A percentile compares a stretch with the other conserved stretches of the same genome.
Evolutionary conservation across 352 stramenopile genomes (phyloP).

Genomic region (Phytophthora crassamura): DNA sequence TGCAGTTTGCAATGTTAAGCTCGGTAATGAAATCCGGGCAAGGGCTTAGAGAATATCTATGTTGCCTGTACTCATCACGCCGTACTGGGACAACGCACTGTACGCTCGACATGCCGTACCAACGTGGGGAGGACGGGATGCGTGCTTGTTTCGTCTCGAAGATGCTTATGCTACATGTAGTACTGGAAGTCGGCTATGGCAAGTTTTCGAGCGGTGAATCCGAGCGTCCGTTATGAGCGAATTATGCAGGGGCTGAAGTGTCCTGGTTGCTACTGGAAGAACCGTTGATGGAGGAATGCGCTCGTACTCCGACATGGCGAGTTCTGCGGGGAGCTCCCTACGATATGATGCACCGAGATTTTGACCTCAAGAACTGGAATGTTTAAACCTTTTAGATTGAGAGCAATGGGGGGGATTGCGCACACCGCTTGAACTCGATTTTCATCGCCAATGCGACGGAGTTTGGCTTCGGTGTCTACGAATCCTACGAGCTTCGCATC

Average conservation of each 20-base stretch:
- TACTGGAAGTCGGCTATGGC: neutral
- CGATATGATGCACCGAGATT: conserved; percentile 22
- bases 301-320: conserved; percentile 32
- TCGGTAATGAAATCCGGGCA: no score
- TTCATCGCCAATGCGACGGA: conserved; percentile 17
- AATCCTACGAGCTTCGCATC: neutral
- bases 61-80: conserved; percentile 46
- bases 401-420: neutral
- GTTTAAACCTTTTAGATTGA: neutral
- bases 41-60: no score
- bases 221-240: conserved; percentile 12
- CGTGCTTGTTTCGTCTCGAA: conserved; percentile 27
- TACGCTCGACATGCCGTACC: conserved; percentile 34
- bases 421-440: conserved; percentile 1
- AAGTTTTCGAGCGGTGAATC: conserved; percentile 13
- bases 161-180: neutral
- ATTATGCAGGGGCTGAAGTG: conserved; percentile 20
- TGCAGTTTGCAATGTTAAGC: no score
- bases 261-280: conserved; percentile 18
- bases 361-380: conserved; percentile 26
- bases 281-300: conserved; percentile 29
- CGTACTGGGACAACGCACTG: conserved; percentile 41
- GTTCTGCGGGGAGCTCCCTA: conserved; percentile 9
- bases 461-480: conserved; percentile 7
- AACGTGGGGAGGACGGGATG: conserved; percentile 33